phyloP scores from a whole-genome alignment of 805 yeast genomes.

The Metschnikowia noctiluminum region DNA sequence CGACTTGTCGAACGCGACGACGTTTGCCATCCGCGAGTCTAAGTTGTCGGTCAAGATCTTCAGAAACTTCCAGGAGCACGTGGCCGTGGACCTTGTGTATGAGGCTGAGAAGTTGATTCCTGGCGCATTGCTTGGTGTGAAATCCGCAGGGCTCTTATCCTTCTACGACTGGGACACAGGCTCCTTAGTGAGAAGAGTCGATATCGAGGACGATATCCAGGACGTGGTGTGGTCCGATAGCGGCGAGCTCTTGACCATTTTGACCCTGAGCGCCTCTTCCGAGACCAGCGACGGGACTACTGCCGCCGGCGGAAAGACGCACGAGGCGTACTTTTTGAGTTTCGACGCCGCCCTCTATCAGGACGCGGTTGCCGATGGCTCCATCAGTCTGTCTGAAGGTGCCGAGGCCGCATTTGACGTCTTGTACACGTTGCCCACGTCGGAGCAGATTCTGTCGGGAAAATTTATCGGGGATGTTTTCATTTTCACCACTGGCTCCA shows the following conservation, averaged over 20 bases:
- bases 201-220: constrained; percentile 67
- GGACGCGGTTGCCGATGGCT: constrained; percentile 56
- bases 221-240: constrained; percentile 91
- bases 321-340: constrained; percentile 72
- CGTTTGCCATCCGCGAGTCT: constrained; percentile 78
- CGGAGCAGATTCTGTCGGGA: constrained; percentile 80
- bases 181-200: constrained; percentile 78
- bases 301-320: constrained; percentile 42
- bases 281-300: constrained; percentile 21
- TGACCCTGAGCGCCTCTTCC: constrained; percentile 33
- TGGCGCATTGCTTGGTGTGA: constrained; percentile 85
- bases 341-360: constrained; percentile 67
- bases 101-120: constrained; percentile 79
- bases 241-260: constrained; percentile 81
- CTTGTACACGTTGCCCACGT: constrained; percentile 63
- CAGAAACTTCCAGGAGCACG: constrained; percentile 81
- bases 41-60: constrained; percentile 62
- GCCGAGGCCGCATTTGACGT: constrained; percentile 85
- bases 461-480: constrained; percentile 98
- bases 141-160: constrained; percentile 77
- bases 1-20: constrained; percentile 53
- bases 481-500: constrained; percentile 77
- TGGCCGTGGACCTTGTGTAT: constrained; percentile 62
- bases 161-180: constrained; percentile 96
- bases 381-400: constrained; percentile 77